These are phyloP conservation scores for Tilletia setariae DNA, from an alignment of 1,284 basidiomycete species.

Conservation along the genomic window DNA sequence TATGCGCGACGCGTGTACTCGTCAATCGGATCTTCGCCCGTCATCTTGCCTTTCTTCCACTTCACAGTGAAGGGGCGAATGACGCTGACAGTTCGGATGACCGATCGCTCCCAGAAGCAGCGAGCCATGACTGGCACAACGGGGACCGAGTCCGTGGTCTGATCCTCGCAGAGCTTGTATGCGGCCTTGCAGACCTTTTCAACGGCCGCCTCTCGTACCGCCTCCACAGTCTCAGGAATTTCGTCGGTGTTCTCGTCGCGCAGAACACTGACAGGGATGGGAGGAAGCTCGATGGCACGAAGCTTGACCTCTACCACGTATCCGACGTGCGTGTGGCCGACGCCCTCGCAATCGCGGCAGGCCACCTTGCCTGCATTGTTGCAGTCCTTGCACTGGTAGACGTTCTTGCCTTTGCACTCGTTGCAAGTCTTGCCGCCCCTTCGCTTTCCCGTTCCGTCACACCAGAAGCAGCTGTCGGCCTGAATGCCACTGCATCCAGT, in stretches of 20 bases:
- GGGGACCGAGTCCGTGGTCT: conserved; percentile 17
- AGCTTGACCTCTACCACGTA: conserved; percentile 39
- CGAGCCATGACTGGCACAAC: conserved; percentile 38
- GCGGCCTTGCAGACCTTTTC: conserved; percentile 24
- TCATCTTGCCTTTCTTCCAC: conserved; percentile 18
- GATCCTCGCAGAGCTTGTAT: conserved; percentile 27
- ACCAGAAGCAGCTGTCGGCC: conserved; percentile 47
- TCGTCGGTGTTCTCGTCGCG: background rate
- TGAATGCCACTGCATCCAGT: conserved; percentile 31
- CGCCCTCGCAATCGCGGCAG: conserved; percentile 35
- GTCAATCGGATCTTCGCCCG: conserved; percentile 5
- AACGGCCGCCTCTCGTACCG: conserved; percentile 1
- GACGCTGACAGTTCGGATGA: conserved; percentile 13
- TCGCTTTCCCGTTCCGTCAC: conserved; percentile 31
- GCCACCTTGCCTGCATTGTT: conserved; percentile 24
- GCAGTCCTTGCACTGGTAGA: conserved; percentile 38
- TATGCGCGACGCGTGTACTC: conserved; percentile 14
- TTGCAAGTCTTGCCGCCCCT: conserved; percentile 22
- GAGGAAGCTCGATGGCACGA: conserved; percentile 37
- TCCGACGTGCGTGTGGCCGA: conserved; percentile 33
- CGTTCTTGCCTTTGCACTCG: conserved; percentile 36
- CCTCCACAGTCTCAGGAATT: conserved; percentile 31
- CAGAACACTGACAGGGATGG: conserved; percentile 30
- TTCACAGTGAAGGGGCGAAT: conserved; percentile 13
- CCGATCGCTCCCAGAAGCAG: conserved; percentile 34